Base-by-base conservation (phyloP, 2,329 filamentous ascomycete species). In the Trichoderma simmonsii region DNA sequence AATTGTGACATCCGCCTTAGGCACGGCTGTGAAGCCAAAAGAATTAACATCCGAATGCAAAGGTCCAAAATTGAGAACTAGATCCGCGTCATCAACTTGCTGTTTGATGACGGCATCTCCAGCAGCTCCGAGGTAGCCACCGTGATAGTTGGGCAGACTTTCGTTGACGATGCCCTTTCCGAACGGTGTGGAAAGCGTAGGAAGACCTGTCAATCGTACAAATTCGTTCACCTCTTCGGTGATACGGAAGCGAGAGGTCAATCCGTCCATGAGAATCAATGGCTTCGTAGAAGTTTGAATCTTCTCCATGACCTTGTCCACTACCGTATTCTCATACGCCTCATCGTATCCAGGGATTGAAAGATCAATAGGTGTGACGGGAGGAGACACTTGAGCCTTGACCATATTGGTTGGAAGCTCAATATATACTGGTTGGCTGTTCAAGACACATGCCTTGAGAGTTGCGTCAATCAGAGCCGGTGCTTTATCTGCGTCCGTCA, bases 341-440 rank as follows among this genome's bases (percentile, higher is more conserved):
- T 66, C 70, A 18, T 71, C 62, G 14, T 66, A 71, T 56, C 59
- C 60, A 15, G 68, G 68, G 12, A 57, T 11, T 43, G 63, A 60
- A 21, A 68, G 51, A 36, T 68, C 54, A 9, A 71, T 48, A 4
- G 73, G 71, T n/a, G 77, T 73, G 2, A 60, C 59, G 2, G 74
- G 63, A 6, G 77, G 77, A 8, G 80, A 75, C 2, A 86, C 78
- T 4, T 73, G 75, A 0, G 76, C 79, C 7, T 76, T 76, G 6
- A 87, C 86, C 78, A 89, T 80, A 74, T 90, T 88, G 14, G 83
- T 82, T 0, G 88, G 88, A 5, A 90, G 75, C 73, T 87, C 84
- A 24, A 90, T 84, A 72, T 88, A 89, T 1, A 87, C 88, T 0
- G 88, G 88, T 3, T 86, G 82, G 71, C 85, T 87, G 48, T 87